A percentile compares a stretch with the other conserved stretches of the same genome.
phyloP scores from a whole-genome alignment of 306 rosid genomes.

The Mimosa bimucronata region DNA sequence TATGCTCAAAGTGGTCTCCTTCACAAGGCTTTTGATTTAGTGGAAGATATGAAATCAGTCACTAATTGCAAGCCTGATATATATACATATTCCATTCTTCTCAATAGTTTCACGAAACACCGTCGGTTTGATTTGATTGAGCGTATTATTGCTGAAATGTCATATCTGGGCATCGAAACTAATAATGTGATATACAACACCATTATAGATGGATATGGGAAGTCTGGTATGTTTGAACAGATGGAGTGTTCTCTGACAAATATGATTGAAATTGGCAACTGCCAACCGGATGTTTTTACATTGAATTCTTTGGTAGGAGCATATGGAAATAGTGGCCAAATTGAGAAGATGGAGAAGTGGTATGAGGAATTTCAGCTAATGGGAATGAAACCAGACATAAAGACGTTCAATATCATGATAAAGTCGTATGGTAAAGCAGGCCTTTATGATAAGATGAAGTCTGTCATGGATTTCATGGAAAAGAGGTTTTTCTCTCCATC shows the following conservation, averaged over 20 bases:
- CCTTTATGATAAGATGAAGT: conserved; percentile 66
- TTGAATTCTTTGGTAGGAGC: conserved; percentile 71
- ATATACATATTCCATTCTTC: conserved; percentile 72
- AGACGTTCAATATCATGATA: conserved; percentile 84
- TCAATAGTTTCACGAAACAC: conserved; percentile 65
- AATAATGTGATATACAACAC: conserved; percentile 77
- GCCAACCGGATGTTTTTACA: conserved; percentile 83
- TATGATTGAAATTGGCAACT: conserved; percentile 78
- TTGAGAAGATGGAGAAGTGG: conserved; percentile 92
- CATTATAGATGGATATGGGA: conserved; percentile 80
- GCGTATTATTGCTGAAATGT: conserved; percentile 67
- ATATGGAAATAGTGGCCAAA: conserved; percentile 66
- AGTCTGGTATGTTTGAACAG: conserved; percentile 74
- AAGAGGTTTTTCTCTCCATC: conserved; percentile 70
- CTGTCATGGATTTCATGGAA: conserved; percentile 77
- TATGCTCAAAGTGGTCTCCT: conserved; percentile 75
- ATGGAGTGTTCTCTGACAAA: conserved; percentile 72
- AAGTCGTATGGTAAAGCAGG: conserved; percentile 81
- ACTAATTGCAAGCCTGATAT: conserved; percentile 73
- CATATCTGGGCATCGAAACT: conserved; percentile 60
- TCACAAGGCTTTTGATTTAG: conserved; percentile 63
- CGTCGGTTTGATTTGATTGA: conserved; percentile 64
- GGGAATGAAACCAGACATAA: conserved; percentile 74
- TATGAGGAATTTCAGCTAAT: conserved; percentile 84
- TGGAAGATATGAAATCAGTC: conserved; percentile 84